These are phyloP conservation scores for Chalciporus piperatus DNA, from an alignment of 768 basidiomycete species.

Conservation along the genomic window DNA sequence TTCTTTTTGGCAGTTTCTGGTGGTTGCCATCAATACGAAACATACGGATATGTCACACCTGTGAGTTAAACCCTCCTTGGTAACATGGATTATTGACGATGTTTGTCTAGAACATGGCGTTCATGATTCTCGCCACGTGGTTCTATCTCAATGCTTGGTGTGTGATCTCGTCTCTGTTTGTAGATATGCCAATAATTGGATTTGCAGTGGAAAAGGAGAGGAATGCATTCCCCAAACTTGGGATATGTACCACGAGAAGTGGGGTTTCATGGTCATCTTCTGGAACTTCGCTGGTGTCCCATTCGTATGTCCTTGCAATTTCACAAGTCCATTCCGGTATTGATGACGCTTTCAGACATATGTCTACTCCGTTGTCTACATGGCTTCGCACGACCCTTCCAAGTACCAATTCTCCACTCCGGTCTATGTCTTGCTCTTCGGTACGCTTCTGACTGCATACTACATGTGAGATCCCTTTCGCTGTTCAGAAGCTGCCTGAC, in stretches of 20 bases:
- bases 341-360: constrained; percentile 61
- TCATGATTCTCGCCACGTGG: constrained; percentile 94
- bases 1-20: constrained; percentile 93
- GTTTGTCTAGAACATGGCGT: constrained; percentile 78
- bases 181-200: constrained; percentile 1
- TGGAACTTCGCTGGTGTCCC: constrained; percentile 96
- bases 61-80: constrained; percentile 41
- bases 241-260: constrained; percentile 99
- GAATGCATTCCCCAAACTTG: constrained; percentile 96
- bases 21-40: constrained; percentile 93
- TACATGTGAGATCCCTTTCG: constrained; percentile 56
- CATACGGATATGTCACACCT: constrained; percentile 86
- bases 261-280: constrained; percentile 98
- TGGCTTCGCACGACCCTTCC: constrained; percentile 90
- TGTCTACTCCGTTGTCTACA: constrained; percentile 96
- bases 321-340: not conserved
- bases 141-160: constrained; percentile 97
- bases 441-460: constrained; percentile 79
- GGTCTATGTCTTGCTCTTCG: constrained; percentile 69
- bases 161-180: constrained; percentile 10
- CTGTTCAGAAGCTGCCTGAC: not conserved
- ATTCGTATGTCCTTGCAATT: constrained; percentile 58
- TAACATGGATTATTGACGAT: not conserved
- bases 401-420: constrained; percentile 83
- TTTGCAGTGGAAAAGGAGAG: constrained; percentile 78